These are phyloP conservation scores for Yamadazyma dendronema DNA, from an alignment of 1,139 yeast species.

Conservation along the genomic window DNA sequence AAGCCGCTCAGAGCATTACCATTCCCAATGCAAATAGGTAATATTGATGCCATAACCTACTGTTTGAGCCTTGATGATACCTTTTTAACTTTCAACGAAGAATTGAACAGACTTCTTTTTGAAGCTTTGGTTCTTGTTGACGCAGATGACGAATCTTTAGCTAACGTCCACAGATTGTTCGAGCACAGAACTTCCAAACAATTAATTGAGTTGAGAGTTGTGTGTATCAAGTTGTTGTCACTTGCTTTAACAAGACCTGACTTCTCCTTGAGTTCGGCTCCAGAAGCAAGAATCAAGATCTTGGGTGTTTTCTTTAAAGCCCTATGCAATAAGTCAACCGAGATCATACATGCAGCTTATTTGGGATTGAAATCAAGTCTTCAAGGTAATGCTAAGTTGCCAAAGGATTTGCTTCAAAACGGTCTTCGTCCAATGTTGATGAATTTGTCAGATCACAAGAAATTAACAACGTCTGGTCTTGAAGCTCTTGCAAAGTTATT, in stretches of 20 bases:
- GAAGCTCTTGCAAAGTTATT: slow-evolving; percentile 87
- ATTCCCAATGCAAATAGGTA: slow-evolving; percentile 98
- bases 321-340: slow-evolving; percentile 78
- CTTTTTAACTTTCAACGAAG: slow-evolving; percentile 84
- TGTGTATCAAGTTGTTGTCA: slow-evolving; percentile 80
- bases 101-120: slow-evolving; percentile 73
- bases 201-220: slow-evolving; percentile 79
- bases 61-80: slow-evolving; percentile 81
- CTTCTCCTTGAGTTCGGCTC: slow-evolving; percentile 72
- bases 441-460: slow-evolving; percentile 91
- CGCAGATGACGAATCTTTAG: slow-evolving; percentile 94
- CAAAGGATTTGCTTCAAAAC: slow-evolving; percentile 88
- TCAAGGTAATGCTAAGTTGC: slow-evolving; percentile 83
- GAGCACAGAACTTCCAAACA: slow-evolving; percentile 90
- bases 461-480: slow-evolving; percentile 82
- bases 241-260: slow-evolving; percentile 82
- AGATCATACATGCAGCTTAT: slow-evolving; percentile 91
- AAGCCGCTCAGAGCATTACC: slow-evolving; percentile 96
- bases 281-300: slow-evolving; percentile 80
- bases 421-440: slow-evolving; percentile 94
- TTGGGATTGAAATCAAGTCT: slow-evolving; percentile 81
- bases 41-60: slow-evolving; percentile 92
- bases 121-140: slow-evolving; percentile 95
- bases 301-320: slow-evolving; percentile 95
- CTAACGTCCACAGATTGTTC: slow-evolving; percentile 79